Evolutionary conservation across 1,139 yeast genomes (phyloP), one percentile per base, ranked within the genome.

Genomic region (Zygotorulaspora mrakii): DNA sequence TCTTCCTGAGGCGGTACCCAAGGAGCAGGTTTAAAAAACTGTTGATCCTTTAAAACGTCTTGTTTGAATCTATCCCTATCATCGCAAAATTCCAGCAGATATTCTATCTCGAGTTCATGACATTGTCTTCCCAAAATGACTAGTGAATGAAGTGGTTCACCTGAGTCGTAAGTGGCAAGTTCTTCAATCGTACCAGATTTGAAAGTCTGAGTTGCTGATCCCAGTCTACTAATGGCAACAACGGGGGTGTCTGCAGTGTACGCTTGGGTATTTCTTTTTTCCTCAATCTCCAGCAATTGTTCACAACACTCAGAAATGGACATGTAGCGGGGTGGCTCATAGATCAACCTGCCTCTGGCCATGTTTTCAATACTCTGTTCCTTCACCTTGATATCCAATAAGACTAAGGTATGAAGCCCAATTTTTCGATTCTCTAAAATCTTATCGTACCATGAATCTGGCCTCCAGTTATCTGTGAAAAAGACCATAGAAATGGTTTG

Each of bases 271-370:
- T 74, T 69, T 63, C 94, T 77, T 33, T 64, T 60, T 53, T 83
- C 91, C 64, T 89, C 97, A 44, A 88, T 76, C 62, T 91, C 97
- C 39, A 91, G 66, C 52, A 91, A 70, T 64, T 91, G 97, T 46
- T 74, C 71, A 26, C 95, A 91, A 39, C 96, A 95, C 37, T 94
- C 86, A 43, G 83, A 78, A 50, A 91, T 87, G 48, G 79, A 77
- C 98, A 91, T 91, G 66, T 88, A 91, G 62, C 98, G 74, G 38
- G 98, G 98, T 31, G 97, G 97, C 62, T 91, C 98, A 61, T 86
- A 91, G 34, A 89, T 86, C 45, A 82, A 69, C 63, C 94, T 75
- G 1, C 97, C 98, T 48, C 95, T 76, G 35, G 95, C 95, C 82
- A 91, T 77, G 61, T 89, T 91, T 59, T 89, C 95, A 50, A 87